Conservation (phyloP, 306 rosid genomes). For the Chamaecrista fasciculata region DNA sequence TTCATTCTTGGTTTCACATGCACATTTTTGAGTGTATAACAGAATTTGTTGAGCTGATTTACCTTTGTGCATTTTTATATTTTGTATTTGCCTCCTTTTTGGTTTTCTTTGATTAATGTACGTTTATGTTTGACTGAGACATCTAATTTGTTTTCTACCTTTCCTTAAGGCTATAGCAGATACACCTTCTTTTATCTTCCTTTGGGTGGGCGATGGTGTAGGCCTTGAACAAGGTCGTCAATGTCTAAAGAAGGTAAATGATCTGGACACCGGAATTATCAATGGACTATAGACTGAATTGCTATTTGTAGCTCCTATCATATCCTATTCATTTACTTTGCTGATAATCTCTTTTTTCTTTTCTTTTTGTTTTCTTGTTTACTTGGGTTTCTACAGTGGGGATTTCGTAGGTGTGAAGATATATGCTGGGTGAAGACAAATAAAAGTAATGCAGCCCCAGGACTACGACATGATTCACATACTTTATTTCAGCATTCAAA, state of each 20-base stretch:
- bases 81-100: neutral
- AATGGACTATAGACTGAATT: conserved; percentile 1
- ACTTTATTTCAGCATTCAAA: conserved; percentile 98
- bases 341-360: conserved; percentile 7
- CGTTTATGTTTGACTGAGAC: conserved; percentile 25
- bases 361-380: conserved; percentile 19
- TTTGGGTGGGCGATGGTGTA: conserved; percentile 97
- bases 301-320: conserved; percentile 17
- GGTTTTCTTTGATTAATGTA: conserved; percentile 15
- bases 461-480: conserved; percentile 89
- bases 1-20: conserved; percentile 15
- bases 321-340: conserved; percentile 12
- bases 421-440: conserved; percentile 99
- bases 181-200: conserved; percentile 96
- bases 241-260: conserved; percentile 86
- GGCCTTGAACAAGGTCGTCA: conserved; percentile 99
- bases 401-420: conserved; percentile 98
- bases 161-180: conserved; percentile 88
- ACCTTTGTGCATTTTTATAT: conserved; percentile 2
- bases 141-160: conserved; percentile 28
- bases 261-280: conserved; percentile 14
- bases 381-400: conserved; percentile 70
- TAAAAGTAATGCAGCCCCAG: conserved; percentile 86
- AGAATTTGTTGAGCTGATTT: conserved; percentile 7
- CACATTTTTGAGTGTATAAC: conserved; percentile 8